Evolutionary conservation across 2,329 filamentous ascomycete species (phyloP), one percentile per base, ranked within the genome.

Genomic region (Xylogone sp.): DNA sequence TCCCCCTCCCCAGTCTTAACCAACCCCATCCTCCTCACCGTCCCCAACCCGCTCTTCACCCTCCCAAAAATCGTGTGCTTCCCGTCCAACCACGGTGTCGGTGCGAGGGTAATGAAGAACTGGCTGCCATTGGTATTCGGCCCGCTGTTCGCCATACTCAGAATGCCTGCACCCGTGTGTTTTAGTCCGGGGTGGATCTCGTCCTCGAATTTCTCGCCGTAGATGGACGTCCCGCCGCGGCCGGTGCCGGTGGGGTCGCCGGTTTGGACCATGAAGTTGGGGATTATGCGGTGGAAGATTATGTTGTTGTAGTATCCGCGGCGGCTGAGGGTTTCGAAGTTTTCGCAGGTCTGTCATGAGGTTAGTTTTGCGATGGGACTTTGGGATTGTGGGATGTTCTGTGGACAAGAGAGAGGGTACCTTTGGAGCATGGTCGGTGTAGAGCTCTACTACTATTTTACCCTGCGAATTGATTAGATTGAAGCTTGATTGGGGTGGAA

Each of bases 61-160:
- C 93, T 76, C 1, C 94, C 94, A 67, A 99, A 99, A 59, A 99
- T 95, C 10, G 92, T 96, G 69, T 99, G 93, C 71, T 96, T 97
- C 20, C 92, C 91, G 71, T 99, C 94, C 53, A 99, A 73, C 93
- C 93, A 97, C 0, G 94, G 94, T 16, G 94, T 93, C 3, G 93
- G 93, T 7, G 91, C 93, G 29, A 97, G 77, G 0, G 94, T 97
- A 59, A 99, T 84, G 68, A 97, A 97, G 72, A 97, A 99, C 72
- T 97, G 94, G 53, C 84, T 90, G 20, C 93, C 93, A 69, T 97
- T 97, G 31, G 93, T 96, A 69, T 97, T 84, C 8, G 90, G 89
- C 0, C 94, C 94, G 16, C 86, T 84, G 71, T 99, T 99, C 53
- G 94, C 94, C 94, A 99, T 99, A 72, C 86, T 91, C 62, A 99